Evolutionary conservation across 768 basidiomycete species (phyloP).

Genomic region (Rickenella mellea): DNA sequence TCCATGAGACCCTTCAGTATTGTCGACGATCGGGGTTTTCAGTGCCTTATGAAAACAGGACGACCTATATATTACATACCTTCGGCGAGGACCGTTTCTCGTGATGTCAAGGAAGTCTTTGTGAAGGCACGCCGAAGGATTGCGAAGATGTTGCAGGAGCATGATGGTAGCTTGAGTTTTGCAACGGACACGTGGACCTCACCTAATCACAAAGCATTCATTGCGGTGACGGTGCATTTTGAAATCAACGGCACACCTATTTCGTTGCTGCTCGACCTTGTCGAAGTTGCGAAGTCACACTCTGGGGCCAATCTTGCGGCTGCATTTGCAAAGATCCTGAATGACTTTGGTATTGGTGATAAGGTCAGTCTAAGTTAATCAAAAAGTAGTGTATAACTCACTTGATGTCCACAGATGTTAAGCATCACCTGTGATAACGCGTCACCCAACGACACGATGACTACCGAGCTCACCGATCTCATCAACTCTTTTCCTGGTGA

Average conservation of each 20-base stretch:
- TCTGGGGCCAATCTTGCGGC: conserved; percentile 23
- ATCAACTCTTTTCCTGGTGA: conserved; percentile 16
- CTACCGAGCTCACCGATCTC: conserved; percentile 13
- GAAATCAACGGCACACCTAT: conserved; percentile 19
- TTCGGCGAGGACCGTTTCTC: conserved; percentile 19
- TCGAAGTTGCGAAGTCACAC: conserved; percentile 28
- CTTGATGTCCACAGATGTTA: conserved; percentile 16
- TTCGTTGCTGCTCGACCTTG: conserved; percentile 23
- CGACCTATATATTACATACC: conserved; percentile 26
- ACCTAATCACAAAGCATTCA: conserved; percentile 22
- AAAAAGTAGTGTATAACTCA: conserved; percentile 1
- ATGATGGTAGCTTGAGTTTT: conserved; percentile 22
- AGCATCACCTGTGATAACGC: conserved; percentile 29
- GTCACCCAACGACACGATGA: conserved; percentile 24
- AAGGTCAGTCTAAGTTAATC: conserved; percentile 27
- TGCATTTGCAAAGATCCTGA: conserved; percentile 22
- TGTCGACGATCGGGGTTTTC: conserved; percentile 23
- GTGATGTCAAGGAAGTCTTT: conserved; percentile 23
- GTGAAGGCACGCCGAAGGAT: conserved; percentile 10
- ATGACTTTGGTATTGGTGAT: conserved; percentile 23
- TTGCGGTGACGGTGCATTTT: conserved; percentile 24
- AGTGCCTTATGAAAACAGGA: conserved; percentile 22
- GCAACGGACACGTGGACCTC: conserved; percentile 29
- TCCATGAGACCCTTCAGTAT: conserved; percentile 23
- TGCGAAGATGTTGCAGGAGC: conserved; percentile 20